Percentiles rank a stretch among this genome's conserved stretches.
These are phyloP conservation scores for Podospora pseudocomata DNA, from an alignment of 495 filamentous ascomycete genomes.

Conservation along the genomic window DNA sequence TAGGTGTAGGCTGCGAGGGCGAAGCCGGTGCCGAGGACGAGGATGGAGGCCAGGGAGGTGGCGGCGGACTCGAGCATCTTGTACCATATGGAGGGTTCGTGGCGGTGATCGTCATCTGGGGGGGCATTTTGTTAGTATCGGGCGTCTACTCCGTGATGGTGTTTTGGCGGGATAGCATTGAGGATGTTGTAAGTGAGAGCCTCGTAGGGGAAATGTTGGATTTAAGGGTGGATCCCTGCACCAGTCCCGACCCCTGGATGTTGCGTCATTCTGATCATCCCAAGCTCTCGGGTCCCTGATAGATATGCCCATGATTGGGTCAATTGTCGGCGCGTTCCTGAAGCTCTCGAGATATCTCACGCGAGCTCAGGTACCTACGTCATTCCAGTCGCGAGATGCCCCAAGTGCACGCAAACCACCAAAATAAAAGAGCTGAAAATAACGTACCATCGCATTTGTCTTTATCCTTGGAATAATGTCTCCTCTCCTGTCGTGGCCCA, in stretches of 20 bases:
- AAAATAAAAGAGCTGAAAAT: background rate
- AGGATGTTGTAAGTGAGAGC: too few relatives aligned
- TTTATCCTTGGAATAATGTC: background rate
- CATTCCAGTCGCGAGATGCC: background rate
- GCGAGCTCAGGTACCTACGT: too few relatives aligned
- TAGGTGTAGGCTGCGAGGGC: conserved; percentile 78
- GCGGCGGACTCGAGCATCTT: conserved; percentile 84
- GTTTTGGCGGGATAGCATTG: too few relatives aligned
- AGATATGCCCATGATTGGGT: background rate
- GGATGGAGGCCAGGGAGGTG: conserved; percentile 82
- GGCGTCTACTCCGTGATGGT: too few relatives aligned
- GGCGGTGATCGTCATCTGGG: conserved; percentile 1
- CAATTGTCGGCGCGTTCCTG: background rate
- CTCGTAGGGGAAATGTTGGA: background rate
- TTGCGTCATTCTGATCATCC: background rate
- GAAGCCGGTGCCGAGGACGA: conserved; percentile 67
- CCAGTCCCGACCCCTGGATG: background rate
- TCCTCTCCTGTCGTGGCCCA: background rate
- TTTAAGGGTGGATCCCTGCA: background rate
- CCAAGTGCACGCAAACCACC: background rate
- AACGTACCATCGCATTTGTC: background rate
- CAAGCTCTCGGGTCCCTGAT: background rate
- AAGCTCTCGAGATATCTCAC: too few relatives aligned
- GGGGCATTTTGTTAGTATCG: conserved; percentile 1
- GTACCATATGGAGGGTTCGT: conserved; percentile 39